Evolutionary conservation across 305 asterid species (phyloP), one percentile per base, ranked within the genome.

Genomic region (Ilex paraguariensis): DNA sequence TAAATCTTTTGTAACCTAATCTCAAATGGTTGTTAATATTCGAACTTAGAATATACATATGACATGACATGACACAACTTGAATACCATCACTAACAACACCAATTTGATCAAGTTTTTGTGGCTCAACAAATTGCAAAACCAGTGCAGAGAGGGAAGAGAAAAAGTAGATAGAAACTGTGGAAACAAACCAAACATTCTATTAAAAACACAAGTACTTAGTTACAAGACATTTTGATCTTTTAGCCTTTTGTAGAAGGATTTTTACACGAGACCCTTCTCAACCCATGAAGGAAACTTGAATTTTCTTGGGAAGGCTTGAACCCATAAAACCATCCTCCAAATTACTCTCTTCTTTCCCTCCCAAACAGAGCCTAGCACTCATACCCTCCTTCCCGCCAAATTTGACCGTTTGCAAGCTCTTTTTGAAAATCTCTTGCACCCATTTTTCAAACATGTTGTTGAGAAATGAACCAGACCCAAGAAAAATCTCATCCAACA

Each of bases 271-370:
- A 69, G 48, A 60, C 62, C 48, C 58, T 21, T 71, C 68, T 75
- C 70, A 77, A 70, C 75, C 80, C 73, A 74, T 59, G 75, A 76
- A 83, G 73, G 78, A 79, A 78, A 87, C 65, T 60, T 66, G 82
- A 77, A 87, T 77, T 70, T 69, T 70, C 66, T 71, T 82, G 17
- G 97, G 97, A 83, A 90, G 95, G 74, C 88, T 68, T 54, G 95
- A 83, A 2, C 91, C 92, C 77, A 70, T 74, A 78, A 78, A 89
- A 49, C 93, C 95, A 62, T 74, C 81, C 64, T 67, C 59, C 59
- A 56, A 66, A 73, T 79, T 71, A 54, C 17, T 59, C 28, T 60
- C 81, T 28, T 67, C 76, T 56, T 77, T 75, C 46, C 77, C 85
- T 65, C 67, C 89, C 77, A 85, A 73, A 70, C 95, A 76, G 30